phyloP scores from a whole-genome alignment of 169 alveolate species.

The Plasmodium ovale region DNA sequence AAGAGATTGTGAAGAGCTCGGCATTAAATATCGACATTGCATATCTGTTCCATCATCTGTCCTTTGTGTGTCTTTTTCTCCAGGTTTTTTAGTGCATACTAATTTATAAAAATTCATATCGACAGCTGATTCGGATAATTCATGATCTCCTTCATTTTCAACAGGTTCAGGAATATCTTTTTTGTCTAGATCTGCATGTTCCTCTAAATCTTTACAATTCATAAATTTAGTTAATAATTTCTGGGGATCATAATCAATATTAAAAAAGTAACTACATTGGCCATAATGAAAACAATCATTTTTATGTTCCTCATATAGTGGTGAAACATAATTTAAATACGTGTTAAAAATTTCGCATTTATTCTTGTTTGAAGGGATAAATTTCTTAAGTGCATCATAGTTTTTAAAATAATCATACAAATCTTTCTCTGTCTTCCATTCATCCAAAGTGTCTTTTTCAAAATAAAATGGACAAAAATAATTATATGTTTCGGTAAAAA shows the following conservation, averaged over 20 bases:
- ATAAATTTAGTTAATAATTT: background rate
- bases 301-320: constrained; percentile 2
- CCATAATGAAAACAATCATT: background rate
- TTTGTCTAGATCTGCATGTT: background rate
- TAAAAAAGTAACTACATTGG: background rate
- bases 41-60: background rate
- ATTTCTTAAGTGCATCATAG: background rate
- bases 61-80: background rate
- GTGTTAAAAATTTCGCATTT: background rate
- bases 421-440: background rate
- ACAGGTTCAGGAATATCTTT: background rate
- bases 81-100: background rate
- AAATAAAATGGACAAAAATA: background rate
- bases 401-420: constrained; percentile 13
- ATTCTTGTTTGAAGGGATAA: background rate
- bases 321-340: background rate
- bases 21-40: background rate
- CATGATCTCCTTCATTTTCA: background rate
- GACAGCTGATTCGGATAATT: background rate
- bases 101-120: background rate
- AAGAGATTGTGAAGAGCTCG: background rate
- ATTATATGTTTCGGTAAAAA: background rate
- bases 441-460: background rate
- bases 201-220: background rate
- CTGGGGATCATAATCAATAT: background rate